Conservation (phyloP, 768 basidiomycete genomes). For the Termitomyces sp. region DNA sequence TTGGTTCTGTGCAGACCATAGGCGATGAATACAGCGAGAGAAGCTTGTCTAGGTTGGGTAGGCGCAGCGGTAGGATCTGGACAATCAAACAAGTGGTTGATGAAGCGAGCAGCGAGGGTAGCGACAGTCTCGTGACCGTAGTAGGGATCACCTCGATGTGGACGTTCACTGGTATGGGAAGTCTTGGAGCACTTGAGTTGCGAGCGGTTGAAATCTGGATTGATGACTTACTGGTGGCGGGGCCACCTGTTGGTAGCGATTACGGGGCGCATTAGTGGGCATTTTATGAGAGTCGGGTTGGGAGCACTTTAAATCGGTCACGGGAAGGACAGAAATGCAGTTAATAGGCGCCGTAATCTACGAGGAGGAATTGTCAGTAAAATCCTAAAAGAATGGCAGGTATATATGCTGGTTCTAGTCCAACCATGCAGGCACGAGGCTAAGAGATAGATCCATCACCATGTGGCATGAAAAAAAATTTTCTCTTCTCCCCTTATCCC, state of each 20-base stretch:
- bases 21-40: slow-evolving; percentile 77
- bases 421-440: not conserved
- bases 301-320: slow-evolving; percentile 12
- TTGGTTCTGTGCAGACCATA: slow-evolving; percentile 86
- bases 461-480: slow-evolving; percentile 6
- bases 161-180: slow-evolving; percentile 16
- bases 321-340: slow-evolving; percentile 4
- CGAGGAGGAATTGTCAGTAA: slow-evolving; percentile 12
- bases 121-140: slow-evolving; percentile 79
- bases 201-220: not conserved
- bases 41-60: slow-evolving; percentile 46
- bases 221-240: slow-evolving; percentile 10
- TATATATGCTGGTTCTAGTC: no score
- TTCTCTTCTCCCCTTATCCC: not conserved
- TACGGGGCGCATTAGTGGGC: slow-evolving; percentile 19
- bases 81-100: slow-evolving; percentile 82
- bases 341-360: not conserved
- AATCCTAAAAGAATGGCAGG: slow-evolving; percentile 9
- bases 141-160: slow-evolving; percentile 42
- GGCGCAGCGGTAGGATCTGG: slow-evolving; percentile 69
- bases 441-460: slow-evolving; percentile 4
- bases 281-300: slow-evolving; percentile 17
- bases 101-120: slow-evolving; percentile 71
- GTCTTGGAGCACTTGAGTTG: slow-evolving; percentile 7
- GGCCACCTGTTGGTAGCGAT: slow-evolving; percentile 16